Conservation (phyloP, 2,329 filamentous ascomycete species). For the Pseudogymnoascus pannorum region DNA sequence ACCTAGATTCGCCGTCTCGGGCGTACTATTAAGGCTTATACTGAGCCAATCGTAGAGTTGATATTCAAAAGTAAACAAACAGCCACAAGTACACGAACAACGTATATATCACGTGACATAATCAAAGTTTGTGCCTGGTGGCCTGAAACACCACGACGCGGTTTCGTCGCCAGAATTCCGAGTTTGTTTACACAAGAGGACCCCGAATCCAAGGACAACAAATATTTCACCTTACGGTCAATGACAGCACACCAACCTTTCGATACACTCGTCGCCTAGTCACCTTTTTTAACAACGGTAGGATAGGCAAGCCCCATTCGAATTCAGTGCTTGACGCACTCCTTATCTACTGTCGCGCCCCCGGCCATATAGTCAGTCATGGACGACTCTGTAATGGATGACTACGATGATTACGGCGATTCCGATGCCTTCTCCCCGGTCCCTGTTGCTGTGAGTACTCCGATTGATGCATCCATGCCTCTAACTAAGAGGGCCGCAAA, state of each 20-base stretch:
- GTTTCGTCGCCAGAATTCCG: constrained; percentile 1
- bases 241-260: background rate
- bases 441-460: constrained; percentile 37
- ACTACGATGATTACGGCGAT: constrained; percentile 39
- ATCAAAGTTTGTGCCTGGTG: background rate
- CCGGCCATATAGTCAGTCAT: constrained; percentile 38
- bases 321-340: constrained; percentile 6
- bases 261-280: background rate
- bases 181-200: constrained; percentile 7
- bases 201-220: constrained; percentile 3
- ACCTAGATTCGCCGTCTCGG: background rate
- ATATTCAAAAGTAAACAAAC: background rate
- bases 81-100: background rate
- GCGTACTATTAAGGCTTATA: background rate
- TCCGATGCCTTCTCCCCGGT: constrained; percentile 54
- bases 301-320: background rate
- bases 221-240: background rate
- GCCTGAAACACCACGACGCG: constrained; percentile 6
- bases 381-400: constrained; percentile 53
- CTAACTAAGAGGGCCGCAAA: background rate
- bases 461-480: background rate
- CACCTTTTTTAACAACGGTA: background rate
- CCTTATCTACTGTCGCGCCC: constrained; percentile 35
- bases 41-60: background rate
- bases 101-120: background rate